Conservation (phyloP, 305 asterid genomes). For the Fraxinus nigra region DNA sequence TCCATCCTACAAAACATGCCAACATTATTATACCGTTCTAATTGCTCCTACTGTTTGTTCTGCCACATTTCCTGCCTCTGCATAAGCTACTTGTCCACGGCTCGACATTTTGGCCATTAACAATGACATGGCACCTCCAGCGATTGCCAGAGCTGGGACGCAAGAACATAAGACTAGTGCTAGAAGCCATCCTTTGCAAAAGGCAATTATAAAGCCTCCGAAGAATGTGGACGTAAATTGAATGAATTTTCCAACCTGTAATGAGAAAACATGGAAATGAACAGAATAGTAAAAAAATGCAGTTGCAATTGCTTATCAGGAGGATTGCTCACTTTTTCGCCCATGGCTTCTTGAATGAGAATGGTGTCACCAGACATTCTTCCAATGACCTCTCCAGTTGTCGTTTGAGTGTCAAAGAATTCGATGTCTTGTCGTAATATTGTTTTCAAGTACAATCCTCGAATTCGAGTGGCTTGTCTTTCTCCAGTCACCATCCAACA, state of each 20-base stretch:
- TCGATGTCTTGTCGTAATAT: conserved; percentile 75
- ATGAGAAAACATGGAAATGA: not conserved
- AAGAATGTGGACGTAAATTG: conserved; percentile 61
- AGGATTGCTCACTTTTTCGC: conserved; percentile 57
- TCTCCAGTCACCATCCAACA: conserved; percentile 93
- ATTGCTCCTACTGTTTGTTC: conserved; percentile 70
- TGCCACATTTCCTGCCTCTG: conserved; percentile 60
- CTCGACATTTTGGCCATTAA: conserved; percentile 53
- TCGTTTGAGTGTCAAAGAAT: conserved; percentile 76
- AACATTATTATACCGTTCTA: conserved; percentile 46
- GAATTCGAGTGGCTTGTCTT: conserved; percentile 70
- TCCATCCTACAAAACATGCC: not conserved
- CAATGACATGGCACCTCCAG: conserved; percentile 45
- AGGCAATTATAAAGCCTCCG: conserved; percentile 70
- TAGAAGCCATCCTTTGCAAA: conserved; percentile 65
- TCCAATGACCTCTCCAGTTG: conserved; percentile 75
- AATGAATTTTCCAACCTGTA: conserved; percentile 75
- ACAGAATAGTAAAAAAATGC: not conserved
- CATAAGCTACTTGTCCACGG: conserved; percentile 57
- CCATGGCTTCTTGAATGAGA: conserved; percentile 87
- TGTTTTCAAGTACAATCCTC: conserved; percentile 71
- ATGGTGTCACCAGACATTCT: conserved; percentile 92
- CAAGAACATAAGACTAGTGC: conserved; percentile 50
- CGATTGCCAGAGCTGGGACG: conserved; percentile 50
- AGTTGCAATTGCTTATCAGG: not conserved